A percentile compares a stretch with the other conserved stretches of the same genome.
These are phyloP conservation scores for Coemansia sp. DNA, from an alignment of 192 early-diverging fungal species.

Conservation along the genomic window DNA sequence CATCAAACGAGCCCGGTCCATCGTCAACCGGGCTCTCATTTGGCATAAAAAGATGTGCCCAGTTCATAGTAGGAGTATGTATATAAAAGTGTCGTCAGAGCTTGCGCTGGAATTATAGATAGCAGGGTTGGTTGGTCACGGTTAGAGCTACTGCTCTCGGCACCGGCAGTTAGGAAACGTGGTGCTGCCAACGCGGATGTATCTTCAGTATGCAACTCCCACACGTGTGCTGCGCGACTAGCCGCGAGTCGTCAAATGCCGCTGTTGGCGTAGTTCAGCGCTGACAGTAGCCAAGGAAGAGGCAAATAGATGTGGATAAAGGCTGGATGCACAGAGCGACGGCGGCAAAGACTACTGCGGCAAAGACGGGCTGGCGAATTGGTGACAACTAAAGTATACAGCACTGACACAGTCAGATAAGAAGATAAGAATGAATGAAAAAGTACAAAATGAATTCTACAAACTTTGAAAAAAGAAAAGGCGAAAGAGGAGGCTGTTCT, in stretches of 20 bases:
- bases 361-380: neutral
- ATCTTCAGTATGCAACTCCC: neutral
- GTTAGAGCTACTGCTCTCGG: constrained; percentile 5
- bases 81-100: neutral
- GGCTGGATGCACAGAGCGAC: neutral
- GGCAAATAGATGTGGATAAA: neutral
- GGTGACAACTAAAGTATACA: neutral
- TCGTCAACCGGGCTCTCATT: constrained; percentile 21
- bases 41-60: constrained; percentile 48
- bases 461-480: neutral
- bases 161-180: neutral
- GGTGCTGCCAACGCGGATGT: constrained; percentile 3
- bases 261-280: neutral
- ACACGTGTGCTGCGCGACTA: constrained; percentile 9
- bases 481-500: neutral
- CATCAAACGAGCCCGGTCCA: constrained; percentile 19
- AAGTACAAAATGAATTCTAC: neutral
- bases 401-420: neutral
- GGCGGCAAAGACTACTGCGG: neutral
- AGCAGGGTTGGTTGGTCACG: neutral
- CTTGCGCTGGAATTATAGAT: neutral
- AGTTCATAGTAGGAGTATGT: constrained; percentile 37
- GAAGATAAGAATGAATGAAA: neutral
- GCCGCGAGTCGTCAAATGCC: constrained; percentile 1
- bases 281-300: neutral